Evolutionary conservation across 73 alveolate genomes (phyloP).

Genomic region (Paramecium primaurelia): DNA sequence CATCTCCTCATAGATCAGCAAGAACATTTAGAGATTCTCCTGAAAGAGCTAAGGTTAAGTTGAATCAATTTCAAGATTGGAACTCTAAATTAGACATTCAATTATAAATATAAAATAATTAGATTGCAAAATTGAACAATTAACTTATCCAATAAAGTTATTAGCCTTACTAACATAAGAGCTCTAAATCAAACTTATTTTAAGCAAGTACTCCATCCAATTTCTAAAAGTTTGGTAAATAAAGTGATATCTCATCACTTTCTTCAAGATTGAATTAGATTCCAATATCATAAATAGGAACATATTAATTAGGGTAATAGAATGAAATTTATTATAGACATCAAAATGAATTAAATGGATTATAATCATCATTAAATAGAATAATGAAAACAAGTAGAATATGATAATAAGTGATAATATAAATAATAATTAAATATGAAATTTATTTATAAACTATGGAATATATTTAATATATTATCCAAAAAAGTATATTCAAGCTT

Average conservation of each 20-base stretch:
- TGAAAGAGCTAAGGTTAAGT: neutral
- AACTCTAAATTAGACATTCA: constrained; percentile 26
- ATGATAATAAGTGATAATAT: neutral
- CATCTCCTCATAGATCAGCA: neutral
- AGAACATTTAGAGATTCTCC: constrained; percentile 9
- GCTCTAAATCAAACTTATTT: neutral
- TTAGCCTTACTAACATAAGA: neutral
- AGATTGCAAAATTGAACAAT: neutral
- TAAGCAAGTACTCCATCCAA: neutral
- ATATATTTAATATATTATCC: neutral
- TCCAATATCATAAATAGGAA: neutral
- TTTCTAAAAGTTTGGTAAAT: neutral
- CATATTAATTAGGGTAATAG: neutral
- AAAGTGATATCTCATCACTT: neutral
- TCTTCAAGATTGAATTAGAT: neutral
- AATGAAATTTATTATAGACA: neutral
- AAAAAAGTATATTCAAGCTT: neutral
- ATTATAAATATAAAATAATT: neutral
- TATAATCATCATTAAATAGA: neutral
- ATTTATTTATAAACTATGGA: neutral
- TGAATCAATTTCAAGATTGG: neutral
- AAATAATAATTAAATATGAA: neutral
- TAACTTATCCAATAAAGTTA: neutral
- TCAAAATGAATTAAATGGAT: neutral
- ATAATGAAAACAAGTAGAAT: neutral